phyloP scores from a whole-genome alignment of 83 land plant species.

The Isoetes engelmannii region DNA sequence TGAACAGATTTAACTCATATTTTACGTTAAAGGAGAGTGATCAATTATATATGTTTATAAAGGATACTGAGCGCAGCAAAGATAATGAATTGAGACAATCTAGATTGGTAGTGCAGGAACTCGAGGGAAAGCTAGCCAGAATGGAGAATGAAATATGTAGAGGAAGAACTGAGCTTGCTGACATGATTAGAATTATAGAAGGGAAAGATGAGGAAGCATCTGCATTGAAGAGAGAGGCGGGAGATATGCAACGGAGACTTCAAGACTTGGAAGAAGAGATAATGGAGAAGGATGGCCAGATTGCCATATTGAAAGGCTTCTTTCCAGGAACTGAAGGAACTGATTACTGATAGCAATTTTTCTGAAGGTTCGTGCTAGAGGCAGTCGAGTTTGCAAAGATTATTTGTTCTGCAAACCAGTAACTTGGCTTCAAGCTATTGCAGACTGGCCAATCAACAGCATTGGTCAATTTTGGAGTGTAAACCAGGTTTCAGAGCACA shows the following conservation, averaged over 20 bases:
- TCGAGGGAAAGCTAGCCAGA: constrained; percentile 9
- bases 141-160: constrained; percentile 11
- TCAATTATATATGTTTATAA: not conserved
- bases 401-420: too few species aligned
- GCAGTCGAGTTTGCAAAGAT: too few species aligned
- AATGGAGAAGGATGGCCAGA: constrained; percentile 24
- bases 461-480: too few species aligned
- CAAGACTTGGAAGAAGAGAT: constrained; percentile 25
- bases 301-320: constrained; percentile 20
- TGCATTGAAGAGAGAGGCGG: constrained; percentile 6
- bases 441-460: too few species aligned
- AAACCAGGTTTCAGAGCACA: too few species aligned
- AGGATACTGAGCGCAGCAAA: constrained; percentile 10
- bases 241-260: constrained; percentile 1
- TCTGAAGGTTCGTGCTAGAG: too few species aligned
- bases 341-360: too few species aligned
- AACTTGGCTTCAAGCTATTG: too few species aligned
- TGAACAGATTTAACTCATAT: constrained; percentile 4
- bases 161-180: constrained; percentile 15
- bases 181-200: constrained; percentile 15
- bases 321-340: not conserved
- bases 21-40: constrained; percentile 17
- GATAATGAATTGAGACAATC: constrained; percentile 12
- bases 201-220: constrained; percentile 15
- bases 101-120: constrained; percentile 1